Evolutionary conservation across 192 early-diverging fungal genomes (phyloP).

Genomic region (Thoreauomyces humboldtii): DNA sequence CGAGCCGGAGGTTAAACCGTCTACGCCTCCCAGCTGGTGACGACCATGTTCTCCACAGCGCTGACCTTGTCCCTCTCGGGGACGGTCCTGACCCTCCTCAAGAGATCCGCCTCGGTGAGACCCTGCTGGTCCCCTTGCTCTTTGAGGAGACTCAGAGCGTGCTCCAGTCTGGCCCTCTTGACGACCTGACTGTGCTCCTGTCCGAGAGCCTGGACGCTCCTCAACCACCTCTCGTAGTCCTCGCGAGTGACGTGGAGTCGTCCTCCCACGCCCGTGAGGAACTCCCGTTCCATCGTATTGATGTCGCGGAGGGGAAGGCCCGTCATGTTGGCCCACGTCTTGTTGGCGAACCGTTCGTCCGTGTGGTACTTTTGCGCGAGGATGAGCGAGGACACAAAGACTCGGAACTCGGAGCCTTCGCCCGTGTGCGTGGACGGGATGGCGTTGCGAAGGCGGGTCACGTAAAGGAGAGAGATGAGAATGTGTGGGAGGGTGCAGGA

Average conservation of each 20-base stretch:
- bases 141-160: not conserved
- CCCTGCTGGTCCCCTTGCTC: not conserved
- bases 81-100: slow-evolving; percentile 14
- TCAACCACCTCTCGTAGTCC: slow-evolving; percentile 37
- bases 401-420: slow-evolving; percentile 53
- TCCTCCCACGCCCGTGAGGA: slow-evolving; percentile 71
- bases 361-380: slow-evolving; percentile 82
- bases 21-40: not conserved
- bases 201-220: slow-evolving; percentile 27
- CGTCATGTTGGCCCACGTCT: slow-evolving; percentile 80
- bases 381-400: slow-evolving; percentile 82
- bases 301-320: slow-evolving; percentile 71
- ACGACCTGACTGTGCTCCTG: slow-evolving; percentile 26
- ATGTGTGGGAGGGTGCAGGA: slow-evolving; percentile 27
- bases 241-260: slow-evolving; percentile 27
- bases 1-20: no score
- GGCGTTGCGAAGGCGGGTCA: slow-evolving; percentile 35
- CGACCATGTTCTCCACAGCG: not conserved
- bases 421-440: slow-evolving; percentile 12
- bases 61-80: not conserved
- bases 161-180: slow-evolving; percentile 6
- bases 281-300: slow-evolving; percentile 79
- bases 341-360: slow-evolving; percentile 82
- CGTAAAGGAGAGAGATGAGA: slow-evolving; percentile 37
- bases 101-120: not conserved